Evolutionary conservation across 2,329 filamentous ascomycete genomes (phyloP).

Genomic region (Stagonosporopsis chrysanthemi): DNA sequence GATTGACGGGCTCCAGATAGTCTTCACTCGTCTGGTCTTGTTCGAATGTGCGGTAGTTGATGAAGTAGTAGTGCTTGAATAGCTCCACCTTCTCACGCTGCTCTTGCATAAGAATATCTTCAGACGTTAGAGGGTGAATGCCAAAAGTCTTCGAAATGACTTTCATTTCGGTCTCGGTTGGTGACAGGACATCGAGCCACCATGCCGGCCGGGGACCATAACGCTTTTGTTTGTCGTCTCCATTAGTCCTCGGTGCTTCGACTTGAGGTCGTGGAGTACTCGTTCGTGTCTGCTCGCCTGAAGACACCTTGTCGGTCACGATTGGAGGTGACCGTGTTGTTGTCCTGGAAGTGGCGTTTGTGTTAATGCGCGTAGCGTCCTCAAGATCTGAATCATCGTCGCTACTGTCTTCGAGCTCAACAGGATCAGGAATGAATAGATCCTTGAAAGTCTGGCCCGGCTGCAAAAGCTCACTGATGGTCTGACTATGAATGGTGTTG

Average conservation of each 20-base stretch:
- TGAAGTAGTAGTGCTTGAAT: slow-evolving; percentile 97
- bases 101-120: slow-evolving; percentile 98
- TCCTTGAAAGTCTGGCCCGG: slow-evolving; percentile 84
- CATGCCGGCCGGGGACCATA: slow-evolving; percentile 87
- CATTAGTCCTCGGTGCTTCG: slow-evolving; percentile 28
- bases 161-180: slow-evolving; percentile 95
- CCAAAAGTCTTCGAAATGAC: slow-evolving; percentile 90
- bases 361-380: slow-evolving; percentile 31
- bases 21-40: slow-evolving; percentile 89
- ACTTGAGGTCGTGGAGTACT: slow-evolving; percentile 61
- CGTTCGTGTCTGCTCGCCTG: slow-evolving; percentile 55
- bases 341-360: slow-evolving; percentile 39
- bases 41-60: slow-evolving; percentile 98
- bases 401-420: slow-evolving; percentile 67
- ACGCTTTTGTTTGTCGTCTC: slow-evolving; percentile 44
- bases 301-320: slow-evolving; percentile 46
- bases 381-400: slow-evolving; percentile 70
- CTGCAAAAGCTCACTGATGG: slow-evolving; percentile 90
- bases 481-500: slow-evolving; percentile 94
- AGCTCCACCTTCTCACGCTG: slow-evolving; percentile 97
- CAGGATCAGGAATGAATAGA: slow-evolving; percentile 88
- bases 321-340: slow-evolving; percentile 35
- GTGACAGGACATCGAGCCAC: slow-evolving; percentile 93
- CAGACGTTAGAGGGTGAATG: slow-evolving; percentile 92
- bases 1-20: slow-evolving; percentile 93